Evolutionary conservation across 768 basidiomycete genomes (phyloP).

Genomic region (Tylopilus felleus): DNA sequence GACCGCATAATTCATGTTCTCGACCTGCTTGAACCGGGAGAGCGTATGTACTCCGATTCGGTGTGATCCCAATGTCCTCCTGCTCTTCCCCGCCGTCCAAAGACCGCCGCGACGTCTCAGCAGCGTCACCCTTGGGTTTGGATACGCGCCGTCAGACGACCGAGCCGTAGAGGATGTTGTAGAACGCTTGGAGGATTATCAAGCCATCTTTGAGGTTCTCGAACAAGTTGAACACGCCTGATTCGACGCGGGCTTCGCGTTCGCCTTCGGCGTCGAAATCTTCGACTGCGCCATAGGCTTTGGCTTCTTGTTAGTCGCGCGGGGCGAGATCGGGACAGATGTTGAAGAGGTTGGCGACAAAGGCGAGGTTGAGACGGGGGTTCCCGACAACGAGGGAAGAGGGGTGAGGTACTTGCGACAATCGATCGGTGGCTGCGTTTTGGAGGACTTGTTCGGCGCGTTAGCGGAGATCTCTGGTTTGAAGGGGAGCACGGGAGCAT

Average conservation of each 20-base stretch:
- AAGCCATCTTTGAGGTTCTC: constrained; percentile 94
- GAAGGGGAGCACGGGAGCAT: constrained; percentile 87
- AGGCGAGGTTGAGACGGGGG: constrained; percentile 95
- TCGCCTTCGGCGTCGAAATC: constrained; percentile 99
- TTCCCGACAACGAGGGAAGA: constrained; percentile 91
- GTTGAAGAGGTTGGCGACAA: constrained; percentile 99
- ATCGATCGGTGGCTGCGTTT: constrained; percentile 89
- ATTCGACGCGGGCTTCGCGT: constrained; percentile 95
- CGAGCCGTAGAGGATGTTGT: constrained; percentile 88
- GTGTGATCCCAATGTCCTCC: constrained; percentile 78
- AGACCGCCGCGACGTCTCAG: constrained; percentile 37
- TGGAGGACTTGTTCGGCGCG: constrained; percentile 93
- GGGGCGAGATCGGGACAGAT: constrained; percentile 94
- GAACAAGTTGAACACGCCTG: constrained; percentile 93
- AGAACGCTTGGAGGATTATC: constrained; percentile 91
- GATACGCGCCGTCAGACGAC: constrained; percentile 95
- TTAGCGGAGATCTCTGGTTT: constrained; percentile 75
- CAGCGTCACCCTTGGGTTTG: constrained; percentile 66
- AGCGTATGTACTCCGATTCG: constrained; percentile 81
- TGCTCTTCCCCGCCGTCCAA: constrained; percentile 60
- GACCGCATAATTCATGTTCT: constrained; percentile 85
- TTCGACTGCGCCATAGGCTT: constrained; percentile 84
- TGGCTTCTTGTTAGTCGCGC: constrained; percentile 89
- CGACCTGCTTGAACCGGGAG: constrained; percentile 95
- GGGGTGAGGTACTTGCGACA: constrained; percentile 96